Conservation (phyloP, 257 asterid genomes). For the Nicotiana knightiana region DNA sequence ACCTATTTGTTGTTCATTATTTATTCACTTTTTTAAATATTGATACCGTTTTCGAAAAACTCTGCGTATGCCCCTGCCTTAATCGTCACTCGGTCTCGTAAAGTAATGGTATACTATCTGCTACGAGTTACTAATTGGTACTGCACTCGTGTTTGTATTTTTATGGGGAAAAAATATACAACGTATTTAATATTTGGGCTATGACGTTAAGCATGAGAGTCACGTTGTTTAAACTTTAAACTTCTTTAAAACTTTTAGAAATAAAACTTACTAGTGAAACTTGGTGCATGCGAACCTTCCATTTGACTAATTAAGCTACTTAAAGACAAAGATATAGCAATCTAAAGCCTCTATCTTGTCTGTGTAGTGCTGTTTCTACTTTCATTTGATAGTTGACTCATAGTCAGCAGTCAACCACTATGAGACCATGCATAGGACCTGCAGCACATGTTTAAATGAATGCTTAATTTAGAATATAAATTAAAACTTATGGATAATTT, state of each 20-base stretch:
- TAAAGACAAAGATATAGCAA: background rate
- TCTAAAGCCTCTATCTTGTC: background rate
- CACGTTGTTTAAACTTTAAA: background rate
- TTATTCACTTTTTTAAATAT: too few relatives aligned
- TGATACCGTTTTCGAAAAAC: too few relatives aligned
- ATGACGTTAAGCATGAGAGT: background rate
- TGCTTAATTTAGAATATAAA: background rate
- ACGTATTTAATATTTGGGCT: background rate
- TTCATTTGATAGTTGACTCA: background rate
- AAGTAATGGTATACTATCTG: too few relatives aligned
- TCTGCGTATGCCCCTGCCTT: too few relatives aligned
- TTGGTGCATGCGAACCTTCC: background rate
- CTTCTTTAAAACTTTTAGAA: background rate
- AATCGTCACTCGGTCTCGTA: too few relatives aligned
- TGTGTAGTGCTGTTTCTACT: background rate
- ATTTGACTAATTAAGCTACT: background rate
- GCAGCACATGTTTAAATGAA: background rate
- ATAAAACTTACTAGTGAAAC: background rate
- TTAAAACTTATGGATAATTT: background rate
- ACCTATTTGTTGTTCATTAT: too few relatives aligned
- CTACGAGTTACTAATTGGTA: too few relatives aligned
- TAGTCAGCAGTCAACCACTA: constrained; percentile 3
- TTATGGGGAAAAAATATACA: too few relatives aligned
- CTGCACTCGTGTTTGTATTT: too few relatives aligned
- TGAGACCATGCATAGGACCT: background rate